A percentile compares a stretch with the other conserved stretches of the same genome.
Conservation (phyloP, 306 rosid genomes). For the Cicer pinnatifidum region DNA sequence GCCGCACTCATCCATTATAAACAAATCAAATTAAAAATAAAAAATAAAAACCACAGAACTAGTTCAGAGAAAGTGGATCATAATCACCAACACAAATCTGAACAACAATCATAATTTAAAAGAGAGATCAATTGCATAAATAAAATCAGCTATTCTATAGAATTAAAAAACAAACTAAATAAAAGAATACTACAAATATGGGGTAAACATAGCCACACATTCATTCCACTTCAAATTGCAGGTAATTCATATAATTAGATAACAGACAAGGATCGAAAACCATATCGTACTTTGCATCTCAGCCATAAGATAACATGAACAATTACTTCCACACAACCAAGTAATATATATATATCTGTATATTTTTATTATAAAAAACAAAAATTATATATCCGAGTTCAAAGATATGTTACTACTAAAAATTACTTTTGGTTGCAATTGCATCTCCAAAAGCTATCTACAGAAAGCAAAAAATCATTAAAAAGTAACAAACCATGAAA, state of each 20-base stretch:
- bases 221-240: neutral
- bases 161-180: neutral
- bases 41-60: neutral
- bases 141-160: neutral
- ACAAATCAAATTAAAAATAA: conserved; percentile 6
- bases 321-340: neutral
- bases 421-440: neutral
- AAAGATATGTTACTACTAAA: neutral
- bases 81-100: conserved; percentile 14
- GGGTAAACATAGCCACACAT: neutral
- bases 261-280: too few relatives aligned
- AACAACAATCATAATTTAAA: conserved; percentile 34
- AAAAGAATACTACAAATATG: conserved; percentile 7
- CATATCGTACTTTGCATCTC: too few relatives aligned
- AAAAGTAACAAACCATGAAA: conserved; percentile 71
- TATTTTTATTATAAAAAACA: neutral
- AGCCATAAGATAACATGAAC: neutral
- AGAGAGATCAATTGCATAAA: neutral
- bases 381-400: neutral
- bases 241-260: too few relatives aligned
- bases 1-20: conserved; percentile 20
- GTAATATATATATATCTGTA: neutral
- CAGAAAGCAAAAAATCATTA: conserved; percentile 8
- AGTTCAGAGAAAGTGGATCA: conserved; percentile 20
- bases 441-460: conserved; percentile 17